phyloP scores from a whole-genome alignment of 2,329 filamentous ascomycete species.

The Hypoxylon sp. region DNA sequence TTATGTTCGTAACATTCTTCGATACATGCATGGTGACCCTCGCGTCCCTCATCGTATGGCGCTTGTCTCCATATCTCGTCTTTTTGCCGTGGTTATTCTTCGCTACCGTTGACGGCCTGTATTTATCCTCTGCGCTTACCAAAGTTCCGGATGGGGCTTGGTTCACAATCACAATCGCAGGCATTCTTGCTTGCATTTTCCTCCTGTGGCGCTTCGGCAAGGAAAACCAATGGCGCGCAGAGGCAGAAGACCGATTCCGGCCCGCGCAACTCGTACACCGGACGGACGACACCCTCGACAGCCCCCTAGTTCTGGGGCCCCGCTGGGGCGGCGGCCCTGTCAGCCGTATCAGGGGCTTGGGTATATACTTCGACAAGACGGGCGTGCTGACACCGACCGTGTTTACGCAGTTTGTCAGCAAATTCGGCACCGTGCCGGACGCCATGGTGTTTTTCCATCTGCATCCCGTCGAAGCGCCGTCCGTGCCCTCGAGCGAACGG shows the following conservation, averaged over 20 bases:
- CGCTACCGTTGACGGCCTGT: conserved; percentile 76
- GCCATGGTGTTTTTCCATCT: conserved; percentile 83
- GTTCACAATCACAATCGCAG: conserved; percentile 79
- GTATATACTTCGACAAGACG: conserved; percentile 85
- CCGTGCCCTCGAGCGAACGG: conserved; percentile 64
- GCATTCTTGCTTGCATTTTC: conserved; percentile 74
- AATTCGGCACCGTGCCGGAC: conserved; percentile 77
- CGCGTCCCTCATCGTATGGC: conserved; percentile 81
- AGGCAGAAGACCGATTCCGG: conserved; percentile 72
- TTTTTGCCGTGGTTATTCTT: conserved; percentile 74
- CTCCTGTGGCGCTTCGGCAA: conserved; percentile 85
- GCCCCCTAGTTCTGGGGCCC: conserved; percentile 53
- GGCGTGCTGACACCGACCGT: conserved; percentile 75
- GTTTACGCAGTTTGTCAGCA: conserved; percentile 80
- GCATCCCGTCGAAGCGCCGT: conserved; percentile 72
- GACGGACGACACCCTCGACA: conserved; percentile 45
- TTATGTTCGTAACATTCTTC: conserved; percentile 85
- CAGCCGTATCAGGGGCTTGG: conserved; percentile 69
- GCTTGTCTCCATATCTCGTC: conserved; percentile 72
- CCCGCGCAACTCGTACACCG: conserved; percentile 58
- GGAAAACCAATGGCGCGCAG: conserved; percentile 81
- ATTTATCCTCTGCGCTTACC: conserved; percentile 76
- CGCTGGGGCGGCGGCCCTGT: conserved; percentile 61
- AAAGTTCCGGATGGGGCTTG: conserved; percentile 84
- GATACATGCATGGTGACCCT: conserved; percentile 81